phyloP scores from a whole-genome alignment of 345 rosid species.

The Euphorbia pulcherrima region DNA sequence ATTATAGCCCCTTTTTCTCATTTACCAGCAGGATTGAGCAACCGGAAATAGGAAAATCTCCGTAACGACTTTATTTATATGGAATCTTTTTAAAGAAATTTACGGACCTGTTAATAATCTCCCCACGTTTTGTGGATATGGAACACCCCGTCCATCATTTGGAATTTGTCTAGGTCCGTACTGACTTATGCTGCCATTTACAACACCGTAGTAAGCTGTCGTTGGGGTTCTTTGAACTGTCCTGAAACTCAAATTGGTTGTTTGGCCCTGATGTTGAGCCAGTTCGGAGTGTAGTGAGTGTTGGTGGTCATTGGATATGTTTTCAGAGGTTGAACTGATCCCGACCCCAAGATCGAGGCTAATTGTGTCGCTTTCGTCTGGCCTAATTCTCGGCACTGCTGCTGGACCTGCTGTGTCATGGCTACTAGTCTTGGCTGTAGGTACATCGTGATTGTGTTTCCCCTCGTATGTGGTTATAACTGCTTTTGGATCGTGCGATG shows the following conservation, averaged over 20 bases:
- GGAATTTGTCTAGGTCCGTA: constrained; percentile 51
- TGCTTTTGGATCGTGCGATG: constrained; percentile 97
- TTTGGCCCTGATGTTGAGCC: constrained; percentile 35
- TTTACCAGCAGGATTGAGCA: constrained; percentile 17
- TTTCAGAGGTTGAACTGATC: constrained; percentile 49
- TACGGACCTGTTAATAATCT: constrained; percentile 78
- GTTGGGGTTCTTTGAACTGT: constrained; percentile 45
- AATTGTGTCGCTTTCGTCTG: constrained; percentile 54
- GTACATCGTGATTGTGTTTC: constrained; percentile 93
- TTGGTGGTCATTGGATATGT: constrained; percentile 40
- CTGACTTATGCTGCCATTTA: constrained; percentile 51
- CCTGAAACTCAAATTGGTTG: constrained; percentile 47
- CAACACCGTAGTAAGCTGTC: constrained; percentile 47
- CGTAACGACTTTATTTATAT: constrained; percentile 19
- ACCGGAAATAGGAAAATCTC: constrained; percentile 13
- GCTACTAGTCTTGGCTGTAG: constrained; percentile 60
- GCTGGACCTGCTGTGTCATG: constrained; percentile 57
- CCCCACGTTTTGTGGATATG: constrained; percentile 67
- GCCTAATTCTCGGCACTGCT: constrained; percentile 45
- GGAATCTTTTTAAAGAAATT: constrained; percentile 12
- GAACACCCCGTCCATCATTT: constrained; percentile 41
- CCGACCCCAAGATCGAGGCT: constrained; percentile 99
- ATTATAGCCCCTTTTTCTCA: constrained; percentile 21
- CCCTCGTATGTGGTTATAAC: constrained; percentile 99
- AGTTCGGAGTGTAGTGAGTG: constrained; percentile 37